Evolutionary conservation across 148 eudicot genomes (phyloP), one percentile per base, ranked within the genome.

Genomic region (Bassia scoparia): DNA sequence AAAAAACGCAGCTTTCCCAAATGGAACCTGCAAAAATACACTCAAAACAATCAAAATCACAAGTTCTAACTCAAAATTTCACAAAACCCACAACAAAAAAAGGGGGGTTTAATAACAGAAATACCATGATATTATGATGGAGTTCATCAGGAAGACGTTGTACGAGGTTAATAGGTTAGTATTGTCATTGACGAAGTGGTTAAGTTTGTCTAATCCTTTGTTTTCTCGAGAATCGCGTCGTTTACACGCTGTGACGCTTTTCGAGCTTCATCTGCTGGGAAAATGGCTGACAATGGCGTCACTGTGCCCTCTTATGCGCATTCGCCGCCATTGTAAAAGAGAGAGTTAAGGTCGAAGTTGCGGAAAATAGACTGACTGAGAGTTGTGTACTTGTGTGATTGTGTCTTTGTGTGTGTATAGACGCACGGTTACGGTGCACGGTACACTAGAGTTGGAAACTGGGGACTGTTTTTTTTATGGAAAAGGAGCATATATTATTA

Each of bases 1-100:
- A 64, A 95, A 91, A 66, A 95, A 95, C 10, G 98, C 98, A 20
- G 89, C 96, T 76, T 87, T 86, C n/a, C 98, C 98, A 76, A 89
- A 95, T 0, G 98, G 97, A 79, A 94, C 98, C 96, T 93, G 87
- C 4, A 52, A 61, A 76, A 69, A 73, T 2, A 14, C 33, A 35
- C 69, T 27, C 35, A 71, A 77, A 55, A 69, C 16, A 5, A 56
- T 23, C 67, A 70, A 18, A 49, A 76, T 20, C 31, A 21, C 12
- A 31, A 30, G 27, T 71, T 66, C 30, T 67, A 73, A 54, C 16
- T 12, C 44, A 71, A 35, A 61, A 7, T 38, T 12, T 67, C 31
- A 49, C 18, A 15, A 49, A 18, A 49, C 53, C 53, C 53, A 49
- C n/a, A 49, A 49, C 14, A 26, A 24, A 59, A 23, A 41, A 52